These are phyloP conservation scores for Melanomma pulvis-pyrius DNA, from an alignment of 495 filamentous ascomycete species.

Conservation along the genomic window DNA sequence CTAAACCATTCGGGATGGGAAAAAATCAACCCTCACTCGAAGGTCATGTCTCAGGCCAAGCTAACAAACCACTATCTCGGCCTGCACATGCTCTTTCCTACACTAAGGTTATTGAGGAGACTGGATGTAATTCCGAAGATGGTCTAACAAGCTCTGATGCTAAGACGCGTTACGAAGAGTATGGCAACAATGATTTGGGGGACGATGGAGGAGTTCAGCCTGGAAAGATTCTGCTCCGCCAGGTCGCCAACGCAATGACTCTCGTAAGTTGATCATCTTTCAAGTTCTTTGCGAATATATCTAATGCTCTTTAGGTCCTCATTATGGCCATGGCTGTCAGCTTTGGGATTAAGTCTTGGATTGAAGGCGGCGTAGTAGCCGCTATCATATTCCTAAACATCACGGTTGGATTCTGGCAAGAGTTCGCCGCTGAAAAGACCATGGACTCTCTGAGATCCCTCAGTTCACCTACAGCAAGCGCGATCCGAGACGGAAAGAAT, in stretches of 20 bases:
- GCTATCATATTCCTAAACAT: conserved; percentile 83
- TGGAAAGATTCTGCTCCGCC: conserved; percentile 60
- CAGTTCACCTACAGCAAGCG: conserved; percentile 76
- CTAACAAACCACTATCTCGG: conserved; percentile 57
- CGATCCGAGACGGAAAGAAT: conserved; percentile 70
- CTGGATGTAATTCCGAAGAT: conserved; percentile 61
- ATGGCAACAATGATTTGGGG: conserved; percentile 65
- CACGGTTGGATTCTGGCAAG: conserved; percentile 76
- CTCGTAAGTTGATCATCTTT: conserved; percentile 47
- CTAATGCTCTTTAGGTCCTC: conserved; percentile 59
- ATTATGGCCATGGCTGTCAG: conserved; percentile 82
- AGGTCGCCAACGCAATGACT: conserved; percentile 71
- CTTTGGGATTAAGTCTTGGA: conserved; percentile 76
- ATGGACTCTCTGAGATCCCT: conserved; percentile 79
- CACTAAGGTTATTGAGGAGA: conserved; percentile 58
- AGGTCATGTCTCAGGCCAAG: conserved; percentile 56
- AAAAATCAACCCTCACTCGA: conserved; percentile 34
- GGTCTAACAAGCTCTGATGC: conserved; percentile 63
- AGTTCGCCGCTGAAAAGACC: conserved; percentile 83
- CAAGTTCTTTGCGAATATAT: not conserved
- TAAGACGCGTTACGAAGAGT: conserved; percentile 55
- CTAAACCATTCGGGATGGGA: conserved; percentile 29
- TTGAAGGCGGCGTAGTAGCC: conserved; percentile 81
- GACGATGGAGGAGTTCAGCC: conserved; percentile 61
- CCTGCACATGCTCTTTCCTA: conserved; percentile 67